phyloP scores from a whole-genome alignment of 371 early-diverging fungal genomes.

The Agmasoma carcini region DNA sequence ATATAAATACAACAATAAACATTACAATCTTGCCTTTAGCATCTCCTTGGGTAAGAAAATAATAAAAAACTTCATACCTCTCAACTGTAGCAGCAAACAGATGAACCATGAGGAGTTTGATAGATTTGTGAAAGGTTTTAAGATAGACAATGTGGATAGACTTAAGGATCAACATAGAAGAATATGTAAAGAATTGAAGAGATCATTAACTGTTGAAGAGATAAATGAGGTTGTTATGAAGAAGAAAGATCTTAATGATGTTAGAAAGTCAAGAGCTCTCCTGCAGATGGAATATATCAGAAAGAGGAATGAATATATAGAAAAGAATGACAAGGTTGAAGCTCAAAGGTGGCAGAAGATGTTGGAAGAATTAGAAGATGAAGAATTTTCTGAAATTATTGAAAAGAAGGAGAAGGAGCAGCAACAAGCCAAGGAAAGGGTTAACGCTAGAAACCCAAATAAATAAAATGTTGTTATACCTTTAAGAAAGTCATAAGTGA shows the following conservation, averaged over 20 bases:
- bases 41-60: slow-evolving; percentile 23
- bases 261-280: slow-evolving; percentile 20
- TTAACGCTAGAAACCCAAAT: too few relatives aligned
- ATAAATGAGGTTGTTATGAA: slow-evolving; percentile 33
- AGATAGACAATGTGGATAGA: slow-evolving; percentile 1
- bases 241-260: slow-evolving; percentile 26
- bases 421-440: too few relatives aligned
- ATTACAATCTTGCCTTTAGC: slow-evolving; percentile 30
- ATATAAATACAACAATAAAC: slow-evolving; percentile 10
- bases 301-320: slow-evolving; percentile 34
- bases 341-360: slow-evolving; percentile 28
- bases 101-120: slow-evolving; percentile 40
- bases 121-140: slow-evolving; percentile 17
- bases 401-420: slow-evolving; percentile 2
- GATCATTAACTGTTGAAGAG: slow-evolving; percentile 37
- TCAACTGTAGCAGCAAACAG: slow-evolving; percentile 37
- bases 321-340: slow-evolving; percentile 22
- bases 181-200: slow-evolving; percentile 28
- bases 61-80: slow-evolving; percentile 23
- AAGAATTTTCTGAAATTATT: slow-evolving; percentile 6
- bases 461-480: too few relatives aligned
- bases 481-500: too few relatives aligned
- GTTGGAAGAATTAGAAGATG: slow-evolving; percentile 40
- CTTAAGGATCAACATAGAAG: slow-evolving; percentile 8
- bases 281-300: slow-evolving; percentile 35